phyloP scores from a whole-genome alignment of 352 stramenopile genomes.

The Globisporangium paddicum region DNA sequence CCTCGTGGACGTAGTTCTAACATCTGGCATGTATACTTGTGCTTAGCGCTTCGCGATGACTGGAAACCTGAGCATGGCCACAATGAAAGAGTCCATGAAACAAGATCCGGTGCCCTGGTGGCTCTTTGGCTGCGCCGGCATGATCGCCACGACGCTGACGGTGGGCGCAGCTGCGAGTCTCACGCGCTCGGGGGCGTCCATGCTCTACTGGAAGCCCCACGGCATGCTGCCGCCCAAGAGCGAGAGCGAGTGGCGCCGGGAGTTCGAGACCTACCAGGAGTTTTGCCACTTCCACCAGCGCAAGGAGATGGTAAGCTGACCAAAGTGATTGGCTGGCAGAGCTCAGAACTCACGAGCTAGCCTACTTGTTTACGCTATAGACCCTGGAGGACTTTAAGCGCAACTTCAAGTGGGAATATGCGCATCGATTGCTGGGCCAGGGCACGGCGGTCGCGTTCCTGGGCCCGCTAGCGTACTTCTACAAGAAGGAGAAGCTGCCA shows the following conservation, averaged over 20 bases:
- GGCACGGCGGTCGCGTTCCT: conserved; percentile 89
- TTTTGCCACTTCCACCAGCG: conserved; percentile 94
- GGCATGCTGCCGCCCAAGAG: conserved; percentile 80
- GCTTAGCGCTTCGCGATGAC: conserved; percentile 10
- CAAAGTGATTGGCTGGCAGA: background rate
- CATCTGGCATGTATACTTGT: background rate
- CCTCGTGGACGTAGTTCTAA: background rate
- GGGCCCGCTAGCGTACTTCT: conserved; percentile 90
- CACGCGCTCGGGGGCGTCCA: conserved; percentile 93
- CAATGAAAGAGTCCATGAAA: conserved; percentile 29
- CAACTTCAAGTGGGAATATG: conserved; percentile 91
- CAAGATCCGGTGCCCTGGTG: conserved; percentile 80
- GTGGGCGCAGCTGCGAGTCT: conserved; percentile 94
- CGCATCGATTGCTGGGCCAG: conserved; percentile 93
- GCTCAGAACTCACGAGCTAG: background rate
- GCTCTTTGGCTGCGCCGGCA: conserved; percentile 88
- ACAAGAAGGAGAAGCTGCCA: conserved; percentile 62
- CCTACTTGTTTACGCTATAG: conserved; percentile 21
- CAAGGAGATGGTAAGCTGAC: conserved; percentile 41
- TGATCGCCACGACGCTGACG: conserved; percentile 94
- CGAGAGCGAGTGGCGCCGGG: conserved; percentile 86
- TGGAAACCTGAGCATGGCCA: conserved; percentile 2
- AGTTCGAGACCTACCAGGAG: conserved; percentile 94
- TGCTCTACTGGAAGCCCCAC: conserved; percentile 94
- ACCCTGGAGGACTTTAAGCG: conserved; percentile 95